Evolutionary conservation across 2,329 filamentous ascomycete genomes (phyloP), one percentile per base, ranked within the genome.

Genomic region (Pestalotiopsis sp.): DNA sequence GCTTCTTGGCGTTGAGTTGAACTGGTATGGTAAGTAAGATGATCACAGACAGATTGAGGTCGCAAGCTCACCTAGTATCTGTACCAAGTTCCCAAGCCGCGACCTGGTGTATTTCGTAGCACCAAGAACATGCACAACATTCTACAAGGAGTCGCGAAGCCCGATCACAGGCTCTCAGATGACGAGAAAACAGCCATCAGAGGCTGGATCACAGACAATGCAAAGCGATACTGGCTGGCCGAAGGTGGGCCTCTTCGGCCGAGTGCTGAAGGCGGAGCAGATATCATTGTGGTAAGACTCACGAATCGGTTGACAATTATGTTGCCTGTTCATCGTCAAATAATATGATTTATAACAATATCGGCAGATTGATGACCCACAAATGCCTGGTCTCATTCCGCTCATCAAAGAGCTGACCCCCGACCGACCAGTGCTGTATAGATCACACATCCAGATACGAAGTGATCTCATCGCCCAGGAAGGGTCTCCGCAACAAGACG

Each of bases 71-170:
- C 23, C 20, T 12, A 27, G 11, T 9, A 52, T 17, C 4, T 59
- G 57, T 13, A 59, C 7, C 31, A 38, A 86, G 93, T 95, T 1
- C 93, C 93, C 6, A 94, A 93, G 78, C 92, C 93, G 25, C 90
- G 91, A 65, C 92, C 92, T 3, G 90, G 92, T 17, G 90, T 95
- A 12, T 96, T 96, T 80, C 87, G 92, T 65, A 91, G 93, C 79
- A 96, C 93, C 73, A 96, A 96, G 82, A 94, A 92, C 72, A 92
- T 94, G 73, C 93, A 96, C 87, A 96, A 96, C 80, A 95, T 95
- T 72, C 88, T 96, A 2, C 93, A 96, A 80, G 93, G 93, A 9
- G 93, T 95, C 57, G 89, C 90, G 56, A 83, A 86, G 31, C 87
- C 89, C 0, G 86, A 88, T 2, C 87, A 93, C 73, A 86, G 89